Evolutionary conservation across 164 flowering plant genomes (phyloP).

Genomic region (Annona cherimola): DNA sequence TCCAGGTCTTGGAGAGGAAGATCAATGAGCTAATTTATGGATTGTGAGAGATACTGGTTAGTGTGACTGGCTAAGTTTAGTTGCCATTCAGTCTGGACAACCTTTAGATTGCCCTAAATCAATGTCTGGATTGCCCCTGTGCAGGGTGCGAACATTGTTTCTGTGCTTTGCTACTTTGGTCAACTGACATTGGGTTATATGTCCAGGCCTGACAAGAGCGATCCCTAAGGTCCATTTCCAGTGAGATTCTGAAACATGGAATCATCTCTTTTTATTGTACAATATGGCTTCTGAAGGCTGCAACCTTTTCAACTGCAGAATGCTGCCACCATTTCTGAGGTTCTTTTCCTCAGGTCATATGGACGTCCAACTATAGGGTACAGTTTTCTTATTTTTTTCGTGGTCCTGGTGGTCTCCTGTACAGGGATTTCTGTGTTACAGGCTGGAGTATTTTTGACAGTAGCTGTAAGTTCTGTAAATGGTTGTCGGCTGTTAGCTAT

Average conservation of each 20-base stretch:
- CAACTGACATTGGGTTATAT: not conserved
- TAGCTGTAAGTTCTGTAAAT: slow-evolving; percentile 3
- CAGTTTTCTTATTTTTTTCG: not conserved
- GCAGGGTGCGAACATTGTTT: not conserved
- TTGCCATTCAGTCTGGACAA: not conserved
- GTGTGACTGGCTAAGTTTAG: not conserved
- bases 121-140: not conserved
- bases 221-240: not conserved
- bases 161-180: not conserved
- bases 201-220: not conserved
- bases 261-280: not conserved
- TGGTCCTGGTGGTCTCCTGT: not conserved
- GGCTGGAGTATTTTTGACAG: not conserved
- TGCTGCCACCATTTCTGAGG: not conserved
- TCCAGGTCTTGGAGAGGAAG: not conserved
- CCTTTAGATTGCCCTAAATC: not conserved
- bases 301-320: not conserved
- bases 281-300: not conserved
- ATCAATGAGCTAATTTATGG: not conserved
- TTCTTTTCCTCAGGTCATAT: not conserved
- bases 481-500: not conserved
- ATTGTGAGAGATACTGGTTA: not conserved
- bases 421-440: not conserved
- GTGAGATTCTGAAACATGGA: not conserved
- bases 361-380: not conserved